Base-by-base conservation (phyloP, 352 stramenopile genomes). In the Pythium periplocum region DNA sequence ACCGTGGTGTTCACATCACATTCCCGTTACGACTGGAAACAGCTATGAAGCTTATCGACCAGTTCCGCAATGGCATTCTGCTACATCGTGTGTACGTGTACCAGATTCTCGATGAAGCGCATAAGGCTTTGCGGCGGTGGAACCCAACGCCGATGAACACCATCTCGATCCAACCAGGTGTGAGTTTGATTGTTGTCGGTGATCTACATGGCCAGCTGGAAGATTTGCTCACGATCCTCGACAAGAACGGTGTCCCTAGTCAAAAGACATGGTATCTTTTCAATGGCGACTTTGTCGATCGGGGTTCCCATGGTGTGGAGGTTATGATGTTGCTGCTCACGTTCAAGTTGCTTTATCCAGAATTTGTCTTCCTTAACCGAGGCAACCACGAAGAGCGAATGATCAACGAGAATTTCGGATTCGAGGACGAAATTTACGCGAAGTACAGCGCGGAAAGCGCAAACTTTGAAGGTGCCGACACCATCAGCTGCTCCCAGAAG, bases 221-320 rank as follows among this genome's bases (percentile, higher is more conserved):
- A 58, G 95, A 98, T 55, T 65, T 98, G 32, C 81, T 96, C 7
- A 95, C 90, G 2, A 97, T 98, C 39, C 79, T 98, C 42, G 90
- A 88, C 52, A 85, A 96, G 62, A 97, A 95, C 53, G 91, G 91
- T 10, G 64, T 93, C 17, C 94, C 95, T 1, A 90, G 70, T 43
- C 57, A 68, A 12, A 92, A 89, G 45, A 98, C 88, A 44, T 89
- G 81, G 75, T 97, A 97, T 64, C 64, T 98, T 0, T 98, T 98
- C 64, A 98, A 98, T 53, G 95, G 95, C 3, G 94, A 98, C 59
- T 98, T 97, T 61, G 95, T 98, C 30, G 95, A 98, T 68, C 83
- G 95, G 1, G 95, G 95, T 4, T 83, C 73, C 1, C 80, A 97
- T 35, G 91, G 92, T 30, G 77, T 96, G n/a, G 93, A 98, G 62